These are phyloP conservation scores for Rhodotorula sp. DNA, from an alignment of 1,284 basidiomycete species.

Conservation along the genomic window DNA sequence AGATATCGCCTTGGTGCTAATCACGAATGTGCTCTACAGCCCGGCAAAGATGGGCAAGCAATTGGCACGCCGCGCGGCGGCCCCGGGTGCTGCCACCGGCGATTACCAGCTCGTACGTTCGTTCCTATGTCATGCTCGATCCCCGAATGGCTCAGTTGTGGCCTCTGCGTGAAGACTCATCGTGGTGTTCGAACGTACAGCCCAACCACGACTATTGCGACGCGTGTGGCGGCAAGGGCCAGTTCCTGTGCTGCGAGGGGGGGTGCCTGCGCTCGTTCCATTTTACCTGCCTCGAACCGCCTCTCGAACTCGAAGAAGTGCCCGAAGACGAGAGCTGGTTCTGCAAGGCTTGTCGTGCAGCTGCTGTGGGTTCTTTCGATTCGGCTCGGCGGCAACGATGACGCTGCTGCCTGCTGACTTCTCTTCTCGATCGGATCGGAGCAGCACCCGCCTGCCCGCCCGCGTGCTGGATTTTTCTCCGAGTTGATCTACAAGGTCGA, in stretches of 20 bases:
- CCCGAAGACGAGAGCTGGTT: slow-evolving; percentile 83
- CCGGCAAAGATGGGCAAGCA: slow-evolving; percentile 34
- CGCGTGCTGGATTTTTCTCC: slow-evolving; percentile 45
- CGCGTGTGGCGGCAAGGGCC: slow-evolving; percentile 69
- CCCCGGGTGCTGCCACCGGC: slow-evolving; percentile 10
- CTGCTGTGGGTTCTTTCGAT: slow-evolving; percentile 20
- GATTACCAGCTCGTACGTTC: slow-evolving; percentile 19
- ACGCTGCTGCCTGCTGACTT: not conserved
- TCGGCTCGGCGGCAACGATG: not conserved
- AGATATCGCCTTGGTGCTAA: no score
- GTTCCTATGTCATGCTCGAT: not conserved
- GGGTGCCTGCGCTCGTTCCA: slow-evolving; percentile 96
- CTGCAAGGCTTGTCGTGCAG: slow-evolving; percentile 55
- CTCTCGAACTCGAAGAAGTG: slow-evolving; percentile 80
- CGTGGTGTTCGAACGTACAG: slow-evolving; percentile 49
- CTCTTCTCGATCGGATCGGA: not conserved
- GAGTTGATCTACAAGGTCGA: slow-evolving; percentile 47
- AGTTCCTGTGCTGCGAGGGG: slow-evolving; percentile 76
- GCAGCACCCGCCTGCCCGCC: slow-evolving; percentile 37
- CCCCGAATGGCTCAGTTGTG: not conserved
- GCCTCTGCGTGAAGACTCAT: not conserved
- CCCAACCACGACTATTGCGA: slow-evolving; percentile 94
- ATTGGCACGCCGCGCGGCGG: slow-evolving; percentile 24
- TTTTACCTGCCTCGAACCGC: slow-evolving; percentile 92
- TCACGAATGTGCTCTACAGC: not conserved